Evolutionary conservation across 306 rosid species (phyloP).

Genomic region (Cucurbita argyrosperma): DNA sequence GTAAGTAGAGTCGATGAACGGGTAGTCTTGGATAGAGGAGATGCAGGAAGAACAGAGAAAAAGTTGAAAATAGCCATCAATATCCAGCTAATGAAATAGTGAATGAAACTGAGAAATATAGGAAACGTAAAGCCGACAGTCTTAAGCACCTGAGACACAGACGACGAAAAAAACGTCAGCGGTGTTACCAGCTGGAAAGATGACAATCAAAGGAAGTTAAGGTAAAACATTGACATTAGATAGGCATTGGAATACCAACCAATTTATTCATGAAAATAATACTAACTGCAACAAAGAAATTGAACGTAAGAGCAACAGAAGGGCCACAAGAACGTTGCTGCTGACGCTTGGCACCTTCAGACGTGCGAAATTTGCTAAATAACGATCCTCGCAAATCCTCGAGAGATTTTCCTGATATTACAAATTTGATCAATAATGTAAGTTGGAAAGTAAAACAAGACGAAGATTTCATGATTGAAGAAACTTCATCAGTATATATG

Average conservation of each 20-base stretch:
- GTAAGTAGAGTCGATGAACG: constrained; percentile 39
- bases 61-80: constrained; percentile 61
- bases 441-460: background rate
- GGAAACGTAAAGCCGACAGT: constrained; percentile 62
- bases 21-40: constrained; percentile 54
- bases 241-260: constrained; percentile 34
- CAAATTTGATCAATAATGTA: background rate
- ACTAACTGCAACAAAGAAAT: constrained; percentile 63
- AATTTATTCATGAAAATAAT: constrained; percentile 75
- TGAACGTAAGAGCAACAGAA: constrained; percentile 58
- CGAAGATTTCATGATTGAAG: background rate
- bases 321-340: constrained; percentile 63
- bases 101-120: constrained; percentile 61
- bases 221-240: background rate
- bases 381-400: constrained; percentile 54
- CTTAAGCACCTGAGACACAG: constrained; percentile 54
- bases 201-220: background rate
- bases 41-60: constrained; percentile 50
- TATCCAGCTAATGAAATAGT: constrained; percentile 71
- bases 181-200: constrained; percentile 12
- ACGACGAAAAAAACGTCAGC: background rate
- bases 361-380: constrained; percentile 41
- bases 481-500: background rate
- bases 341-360: constrained; percentile 59
- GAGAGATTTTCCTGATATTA: constrained; percentile 41